Percentiles rank a stretch among this genome's conserved stretches.
These are phyloP conservation scores for Pleoardoris graminearum DNA, from an alignment of 2,329 filamentous ascomycete genomes.

Conservation along the genomic window DNA sequence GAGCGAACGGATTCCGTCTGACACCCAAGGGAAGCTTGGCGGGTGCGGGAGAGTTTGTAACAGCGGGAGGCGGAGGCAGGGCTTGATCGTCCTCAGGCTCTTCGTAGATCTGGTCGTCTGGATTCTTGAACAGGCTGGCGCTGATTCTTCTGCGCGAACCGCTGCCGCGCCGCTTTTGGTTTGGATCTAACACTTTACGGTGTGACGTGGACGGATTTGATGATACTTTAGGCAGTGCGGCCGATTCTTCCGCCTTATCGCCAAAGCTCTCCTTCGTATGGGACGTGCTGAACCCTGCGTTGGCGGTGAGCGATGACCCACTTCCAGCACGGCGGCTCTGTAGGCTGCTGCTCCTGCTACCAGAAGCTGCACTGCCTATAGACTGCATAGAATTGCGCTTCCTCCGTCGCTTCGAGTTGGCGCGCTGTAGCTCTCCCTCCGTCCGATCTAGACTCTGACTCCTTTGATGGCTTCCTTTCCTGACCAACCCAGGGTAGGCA, in stretches of 20 bases:
- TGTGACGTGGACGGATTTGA: slow-evolving; percentile 22
- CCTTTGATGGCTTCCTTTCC: slow-evolving; percentile 70
- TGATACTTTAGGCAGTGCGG: slow-evolving; percentile 40
- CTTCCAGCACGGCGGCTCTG: slow-evolving; percentile 43
- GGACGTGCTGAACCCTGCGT: slow-evolving; percentile 22
- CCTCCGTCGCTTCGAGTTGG: slow-evolving; percentile 34
- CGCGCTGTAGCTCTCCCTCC: slow-evolving; percentile 38
- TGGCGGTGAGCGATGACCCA: slow-evolving; percentile 27
- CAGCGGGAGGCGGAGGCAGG: slow-evolving; percentile 28
- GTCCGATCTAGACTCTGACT: slow-evolving; percentile 47
- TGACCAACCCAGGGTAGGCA: slow-evolving; percentile 67
- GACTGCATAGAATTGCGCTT: slow-evolving; percentile 41
- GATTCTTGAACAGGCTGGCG: slow-evolving; percentile 68
- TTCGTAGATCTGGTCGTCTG: slow-evolving; percentile 84
- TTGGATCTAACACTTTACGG: slow-evolving; percentile 27
- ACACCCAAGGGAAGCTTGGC: slow-evolving; percentile 52
- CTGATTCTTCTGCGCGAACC: slow-evolving; percentile 72
- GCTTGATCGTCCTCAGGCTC: slow-evolving; percentile 66
- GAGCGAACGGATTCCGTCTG: slow-evolving; percentile 68
- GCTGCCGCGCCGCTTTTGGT: slow-evolving; percentile 59
- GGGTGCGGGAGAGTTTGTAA: slow-evolving; percentile 35
- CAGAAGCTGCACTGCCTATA: slow-evolving; percentile 31
- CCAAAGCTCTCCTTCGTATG: slow-evolving; percentile 28
- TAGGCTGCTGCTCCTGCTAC: slow-evolving; percentile 44
- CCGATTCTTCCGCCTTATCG: slow-evolving; percentile 29